Base-by-base conservation (phyloP, 2,329 filamentous ascomycete genomes). In the Hymenoscyphus scutula region DNA sequence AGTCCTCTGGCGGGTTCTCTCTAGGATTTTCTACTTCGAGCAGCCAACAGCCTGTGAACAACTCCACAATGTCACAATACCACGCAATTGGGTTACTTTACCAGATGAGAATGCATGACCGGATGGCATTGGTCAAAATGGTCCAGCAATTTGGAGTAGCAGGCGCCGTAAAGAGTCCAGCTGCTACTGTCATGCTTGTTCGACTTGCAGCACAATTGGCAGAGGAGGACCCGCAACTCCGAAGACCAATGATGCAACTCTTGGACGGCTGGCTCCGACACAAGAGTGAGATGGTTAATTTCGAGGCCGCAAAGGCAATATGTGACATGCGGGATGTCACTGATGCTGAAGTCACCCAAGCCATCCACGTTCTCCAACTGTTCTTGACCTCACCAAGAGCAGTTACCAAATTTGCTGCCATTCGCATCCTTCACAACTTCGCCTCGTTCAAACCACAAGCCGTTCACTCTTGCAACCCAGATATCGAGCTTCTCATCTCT, bases 241-340 rank as follows among this genome's bases (percentile, higher is more conserved):
- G 94, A 70, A 96, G 91, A 80, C 92, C 93, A 64, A 99, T 99
- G 95, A 95, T 97, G 86, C 89, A 93, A 78, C 86, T 99, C 69
- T 85, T 99, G 72, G 94, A 98, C 76, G 91, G 92, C 73, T 98
- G 94, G 94, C 80, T 99, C 77, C 87, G 93, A 76, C 94, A 98
- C 79, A 98, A 99, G 88, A 96, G 92, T 77, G 95, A 98, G 77
- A 96, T 97, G 92, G 93, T 99, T 79, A 98, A 97, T 81, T 97
- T 99, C 70, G 95, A 99, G 79, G 95, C 95, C 60, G 95, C 95
- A 67, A 98, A 98, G 83, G 94, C 94, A 59, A 97, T 99, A 73
- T 96, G 93, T 80, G 91, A 96, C 71, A 89, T 98, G 84, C 87
- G 89, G 68, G 92, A 98, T 76, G 89, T 98, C 55, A 93, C 91